Conservation (phyloP, 768 basidiomycete genomes). For the Phlebiopsis gigantea region DNA sequence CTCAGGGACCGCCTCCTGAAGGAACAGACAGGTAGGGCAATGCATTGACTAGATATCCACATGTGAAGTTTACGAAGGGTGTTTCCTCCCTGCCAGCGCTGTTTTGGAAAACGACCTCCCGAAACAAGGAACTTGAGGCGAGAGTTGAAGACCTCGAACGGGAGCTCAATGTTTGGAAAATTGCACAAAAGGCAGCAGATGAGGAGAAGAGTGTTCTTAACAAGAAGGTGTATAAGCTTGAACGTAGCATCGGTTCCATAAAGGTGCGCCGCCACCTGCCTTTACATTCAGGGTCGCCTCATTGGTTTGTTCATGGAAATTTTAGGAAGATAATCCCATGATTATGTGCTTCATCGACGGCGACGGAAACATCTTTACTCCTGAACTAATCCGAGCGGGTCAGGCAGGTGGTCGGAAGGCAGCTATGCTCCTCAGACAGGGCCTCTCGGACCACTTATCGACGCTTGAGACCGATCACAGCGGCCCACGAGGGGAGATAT, state of each 20-base stretch:
- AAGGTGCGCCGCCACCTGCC: constrained; percentile 23
- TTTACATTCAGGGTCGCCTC: too few species aligned
- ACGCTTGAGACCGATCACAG: constrained; percentile 20
- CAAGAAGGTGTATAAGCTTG: constrained; percentile 25
- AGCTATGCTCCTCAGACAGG: constrained; percentile 30
- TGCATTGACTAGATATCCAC: neutral
- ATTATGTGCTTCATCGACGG: constrained; percentile 35
- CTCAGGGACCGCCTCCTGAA: constrained; percentile 28
- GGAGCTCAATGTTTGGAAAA: constrained; percentile 37
- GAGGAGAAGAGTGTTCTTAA: constrained; percentile 27
- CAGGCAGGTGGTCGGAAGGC: constrained; percentile 32
- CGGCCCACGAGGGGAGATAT: constrained; percentile 26
- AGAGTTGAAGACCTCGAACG: constrained; percentile 34
- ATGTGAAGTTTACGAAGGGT: neutral
- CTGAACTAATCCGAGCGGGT: constrained; percentile 27
- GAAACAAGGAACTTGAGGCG: constrained; percentile 26
- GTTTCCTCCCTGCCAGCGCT: constrained; percentile 18
- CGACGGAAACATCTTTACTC: constrained; percentile 35
- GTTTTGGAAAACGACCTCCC: constrained; percentile 26
- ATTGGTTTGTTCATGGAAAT: too few species aligned
- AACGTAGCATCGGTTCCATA: constrained; percentile 28
- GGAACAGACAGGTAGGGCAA: constrained; percentile 28
- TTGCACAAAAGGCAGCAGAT: constrained; percentile 30
- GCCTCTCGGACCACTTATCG: constrained; percentile 29
- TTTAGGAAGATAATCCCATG: constrained; percentile 36